Base-by-base conservation (phyloP, 208 protist species). In the Endotrypanum monterogeii region DNA sequence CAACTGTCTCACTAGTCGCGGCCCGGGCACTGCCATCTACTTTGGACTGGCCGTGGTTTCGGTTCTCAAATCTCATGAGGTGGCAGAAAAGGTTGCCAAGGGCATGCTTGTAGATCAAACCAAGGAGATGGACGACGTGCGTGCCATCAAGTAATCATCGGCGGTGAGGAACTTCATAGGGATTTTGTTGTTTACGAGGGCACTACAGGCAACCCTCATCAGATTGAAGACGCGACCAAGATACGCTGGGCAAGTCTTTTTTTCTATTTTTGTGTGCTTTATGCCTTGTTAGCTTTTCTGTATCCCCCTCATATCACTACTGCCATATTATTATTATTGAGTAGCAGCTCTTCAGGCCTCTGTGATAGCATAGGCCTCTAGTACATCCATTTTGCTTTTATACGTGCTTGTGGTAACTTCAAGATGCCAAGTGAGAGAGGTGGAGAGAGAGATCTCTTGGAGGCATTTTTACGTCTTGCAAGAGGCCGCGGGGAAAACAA, bases 1-100 rank as follows among this genome's bases (percentile, higher is more conserved):
- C 52, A 93, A 95, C 73, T 94, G 89, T 76, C 83, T 97, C 60
- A 96, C 93, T 25, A 96, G 91, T 79, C 89, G 83, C 46, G 89
- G 89, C 25, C 93, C 93, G 30, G 93, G 88, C n/a, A 95, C 93
- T 9, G 87, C 93, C 46, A 91, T 95, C 54, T 89, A 88, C 67
- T 97, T 96, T 82, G 90, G 57, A 25, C 85, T 97, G 41, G 90
- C 89, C 7, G 91, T 86, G 25, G 90, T 94, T 44, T 81, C 85
- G 20, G 71, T 89, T 9, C 83, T 97, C 65, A 73, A 66, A 52
- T 91, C 85, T 11, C 83, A 76, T 51, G 89, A 94, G 8, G n/a
- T 89, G 4, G 93, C 91, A 1, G 69, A 87, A 54, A 57, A 66
- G n/a, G 37, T 97, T 30, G 80, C 91, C n/a, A 87, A 88, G 77